phyloP scores from a whole-genome alignment of 192 early-diverging fungal genomes.

The Funneliformis mosseae region DNA sequence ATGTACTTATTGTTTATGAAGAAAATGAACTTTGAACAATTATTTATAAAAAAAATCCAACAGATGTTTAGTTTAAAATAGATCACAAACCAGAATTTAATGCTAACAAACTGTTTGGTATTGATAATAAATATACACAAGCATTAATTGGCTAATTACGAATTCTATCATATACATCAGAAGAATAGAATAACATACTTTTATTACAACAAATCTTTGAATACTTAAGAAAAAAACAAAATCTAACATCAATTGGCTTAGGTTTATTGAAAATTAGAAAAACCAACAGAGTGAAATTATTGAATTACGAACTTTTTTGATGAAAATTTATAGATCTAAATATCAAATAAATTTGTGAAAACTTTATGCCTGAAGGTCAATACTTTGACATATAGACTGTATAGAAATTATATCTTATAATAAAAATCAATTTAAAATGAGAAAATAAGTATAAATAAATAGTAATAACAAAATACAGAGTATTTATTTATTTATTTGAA shows the following conservation, averaged over 20 bases:
- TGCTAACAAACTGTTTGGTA: not conserved
- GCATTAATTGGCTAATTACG: not conserved
- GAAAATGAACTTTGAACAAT: too few species aligned
- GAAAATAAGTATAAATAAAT: too few species aligned
- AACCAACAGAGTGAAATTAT: not conserved
- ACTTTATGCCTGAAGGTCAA: not conserved
- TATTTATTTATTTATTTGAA: too few species aligned
- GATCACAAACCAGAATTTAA: not conserved
- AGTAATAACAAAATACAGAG: too few species aligned
- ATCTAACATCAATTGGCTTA: not conserved
- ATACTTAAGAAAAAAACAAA: not conserved
- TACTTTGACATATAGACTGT: not conserved
- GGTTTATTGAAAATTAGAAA: not conserved
- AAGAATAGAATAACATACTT: not conserved
- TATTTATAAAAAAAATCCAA: not conserved
- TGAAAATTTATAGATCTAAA: not conserved
- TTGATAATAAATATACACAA: not conserved
- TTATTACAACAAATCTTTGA: not conserved
- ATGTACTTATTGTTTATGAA: too few species aligned
- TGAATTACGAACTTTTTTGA: not conserved
- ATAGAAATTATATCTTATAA: not conserved
- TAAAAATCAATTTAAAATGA: not conserved
- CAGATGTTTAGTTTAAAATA: not conserved
- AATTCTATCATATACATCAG: not conserved
- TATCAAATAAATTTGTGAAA: not conserved